These are phyloP conservation scores for Pulveroboletus sp. DNA, from an alignment of 768 basidiomycete species.

Conservation along the genomic window DNA sequence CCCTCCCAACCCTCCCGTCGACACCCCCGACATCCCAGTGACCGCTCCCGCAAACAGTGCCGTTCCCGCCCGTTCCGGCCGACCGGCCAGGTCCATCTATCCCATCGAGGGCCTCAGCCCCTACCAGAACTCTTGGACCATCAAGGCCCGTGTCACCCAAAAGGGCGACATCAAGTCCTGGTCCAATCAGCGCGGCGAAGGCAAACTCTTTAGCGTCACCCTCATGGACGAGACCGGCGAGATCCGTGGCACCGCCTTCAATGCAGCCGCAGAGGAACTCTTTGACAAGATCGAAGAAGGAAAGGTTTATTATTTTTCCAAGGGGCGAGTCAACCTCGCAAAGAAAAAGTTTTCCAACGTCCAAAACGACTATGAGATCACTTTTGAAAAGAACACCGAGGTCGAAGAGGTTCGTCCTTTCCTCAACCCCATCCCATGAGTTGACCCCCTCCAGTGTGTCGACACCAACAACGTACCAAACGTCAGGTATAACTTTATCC, in stretches of 20 bases:
- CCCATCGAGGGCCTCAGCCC: conserved; percentile 95
- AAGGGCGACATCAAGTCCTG: conserved; percentile 89
- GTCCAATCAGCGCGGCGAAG: conserved; percentile 87
- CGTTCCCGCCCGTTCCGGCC: conserved; percentile 4
- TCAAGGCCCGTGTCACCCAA: conserved; percentile 88
- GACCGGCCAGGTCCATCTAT: conserved; percentile 40
- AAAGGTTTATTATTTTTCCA: conserved; percentile 89
- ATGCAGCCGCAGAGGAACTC: conserved; percentile 74
- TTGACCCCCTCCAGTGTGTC: conserved; percentile 54
- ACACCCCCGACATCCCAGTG: conserved; percentile 27
- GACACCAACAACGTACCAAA: conserved; percentile 74
- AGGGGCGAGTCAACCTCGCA: conserved; percentile 88
- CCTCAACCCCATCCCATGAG: background rate
- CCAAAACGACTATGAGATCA: conserved; percentile 89
- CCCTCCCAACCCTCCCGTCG: conserved; percentile 21
- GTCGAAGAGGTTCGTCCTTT: conserved; percentile 66
- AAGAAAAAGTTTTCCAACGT: conserved; percentile 95
- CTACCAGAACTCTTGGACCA: conserved; percentile 98
- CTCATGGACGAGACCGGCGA: conserved; percentile 94
- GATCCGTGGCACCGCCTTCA: conserved; percentile 91
- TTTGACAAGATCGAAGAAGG: conserved; percentile 86
- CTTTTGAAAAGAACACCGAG: conserved; percentile 77
- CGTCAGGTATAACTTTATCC: conserved; percentile 80
- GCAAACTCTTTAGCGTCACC: conserved; percentile 89
- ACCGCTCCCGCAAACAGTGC: conserved; percentile 24